These are phyloP conservation scores for Vachellia collinsii DNA, from an alignment of 306 rosid species.

Conservation along the genomic window DNA sequence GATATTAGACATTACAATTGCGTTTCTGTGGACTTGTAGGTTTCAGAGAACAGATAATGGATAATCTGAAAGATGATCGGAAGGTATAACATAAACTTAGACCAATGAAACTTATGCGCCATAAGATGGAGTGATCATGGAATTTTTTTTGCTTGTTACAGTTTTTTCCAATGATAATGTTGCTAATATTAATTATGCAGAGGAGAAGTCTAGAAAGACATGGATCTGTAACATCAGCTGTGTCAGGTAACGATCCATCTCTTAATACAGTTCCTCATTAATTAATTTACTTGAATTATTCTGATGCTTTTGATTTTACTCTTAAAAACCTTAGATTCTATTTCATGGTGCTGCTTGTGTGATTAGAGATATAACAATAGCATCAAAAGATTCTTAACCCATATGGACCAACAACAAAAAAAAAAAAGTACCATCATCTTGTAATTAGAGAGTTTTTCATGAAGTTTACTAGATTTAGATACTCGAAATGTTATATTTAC, in stretches of 20 bases:
- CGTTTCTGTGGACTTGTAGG: slow-evolving; percentile 60
- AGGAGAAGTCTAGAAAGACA: slow-evolving; percentile 65
- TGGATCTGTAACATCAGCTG: slow-evolving; percentile 80
- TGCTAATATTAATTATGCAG: slow-evolving; percentile 56
- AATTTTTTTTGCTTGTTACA: slow-evolving; percentile 27
- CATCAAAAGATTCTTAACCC: background rate
- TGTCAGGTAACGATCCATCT: slow-evolving; percentile 61
- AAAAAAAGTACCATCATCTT: background rate
- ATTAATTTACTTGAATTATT: slow-evolving; percentile 19
- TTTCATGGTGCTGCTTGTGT: background rate
- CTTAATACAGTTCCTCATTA: background rate
- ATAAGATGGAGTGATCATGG: slow-evolving; percentile 25
- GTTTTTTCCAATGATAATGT: background rate
- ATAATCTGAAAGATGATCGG: slow-evolving; percentile 72
- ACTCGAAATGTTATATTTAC: background rate
- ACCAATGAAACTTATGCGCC: slow-evolving; percentile 13
- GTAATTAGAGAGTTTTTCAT: background rate
- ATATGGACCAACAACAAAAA: background rate
- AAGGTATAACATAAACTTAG: slow-evolving; percentile 58
- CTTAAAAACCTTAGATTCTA: background rate
- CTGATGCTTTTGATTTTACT: slow-evolving; percentile 7
- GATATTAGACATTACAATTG: slow-evolving; percentile 15
- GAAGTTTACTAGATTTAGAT: background rate
- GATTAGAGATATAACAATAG: background rate
- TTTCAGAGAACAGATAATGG: slow-evolving; percentile 83